Conservation (phyloP, 2,329 filamentous ascomycete genomes). For the Cytospora mali region DNA sequence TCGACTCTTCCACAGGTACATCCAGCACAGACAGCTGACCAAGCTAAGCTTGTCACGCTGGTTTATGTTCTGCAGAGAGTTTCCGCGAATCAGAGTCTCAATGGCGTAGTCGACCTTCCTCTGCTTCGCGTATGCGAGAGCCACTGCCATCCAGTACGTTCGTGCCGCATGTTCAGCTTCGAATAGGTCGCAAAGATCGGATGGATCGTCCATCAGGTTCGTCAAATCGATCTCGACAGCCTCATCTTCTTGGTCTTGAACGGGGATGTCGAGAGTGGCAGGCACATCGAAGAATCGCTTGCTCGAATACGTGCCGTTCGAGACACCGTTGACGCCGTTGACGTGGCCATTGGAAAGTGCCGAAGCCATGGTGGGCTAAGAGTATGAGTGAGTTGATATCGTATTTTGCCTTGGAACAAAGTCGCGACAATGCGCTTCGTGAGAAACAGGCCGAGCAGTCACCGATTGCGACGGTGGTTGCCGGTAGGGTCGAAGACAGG, state of each 20-base stretch:
- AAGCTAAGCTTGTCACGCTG: slow-evolving; percentile 84
- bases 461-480: neutral
- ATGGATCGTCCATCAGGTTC: slow-evolving; percentile 89
- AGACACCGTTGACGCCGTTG: slow-evolving; percentile 48
- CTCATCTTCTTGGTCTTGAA: slow-evolving; percentile 68
- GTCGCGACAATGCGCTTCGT: neutral
- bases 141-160: slow-evolving; percentile 97
- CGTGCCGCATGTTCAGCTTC: slow-evolving; percentile 92
- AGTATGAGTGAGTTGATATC: neutral
- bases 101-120: slow-evolving; percentile 85
- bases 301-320: slow-evolving; percentile 45
- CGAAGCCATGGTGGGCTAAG: slow-evolving; percentile 47
- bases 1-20: slow-evolving; percentile 87
- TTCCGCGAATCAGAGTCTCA: slow-evolving; percentile 73
- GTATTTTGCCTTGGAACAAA: neutral
- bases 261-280: slow-evolving; percentile 66
- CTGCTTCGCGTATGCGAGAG: slow-evolving; percentile 94
- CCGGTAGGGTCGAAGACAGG: slow-evolving; percentile 3
- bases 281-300: slow-evolving; percentile 67
- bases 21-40: slow-evolving; percentile 83
- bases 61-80: slow-evolving; percentile 69
- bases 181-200: slow-evolving; percentile 90
- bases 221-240: slow-evolving; percentile 91
- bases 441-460: slow-evolving; percentile 6
- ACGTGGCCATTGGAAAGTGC: slow-evolving; percentile 46